Base-by-base conservation (phyloP, 345 rosid genomes). In the Eucalyptus erythrocorys region DNA sequence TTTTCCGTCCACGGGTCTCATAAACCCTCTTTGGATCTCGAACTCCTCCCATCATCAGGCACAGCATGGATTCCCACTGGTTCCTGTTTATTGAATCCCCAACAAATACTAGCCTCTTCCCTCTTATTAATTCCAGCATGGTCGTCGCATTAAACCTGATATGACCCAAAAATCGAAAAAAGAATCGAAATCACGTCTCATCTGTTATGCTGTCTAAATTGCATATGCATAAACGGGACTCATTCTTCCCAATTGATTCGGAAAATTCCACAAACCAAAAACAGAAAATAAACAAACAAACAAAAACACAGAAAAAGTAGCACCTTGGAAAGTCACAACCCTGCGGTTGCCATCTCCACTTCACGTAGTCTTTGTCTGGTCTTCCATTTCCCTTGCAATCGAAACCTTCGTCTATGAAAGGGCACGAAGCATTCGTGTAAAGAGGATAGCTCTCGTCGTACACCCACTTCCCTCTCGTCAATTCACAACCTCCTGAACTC, bases 51-150 rank as follows among this genome's bases (percentile, higher is more conserved):
- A 94, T 92, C 91, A 98, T 89, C 96, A 96, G 57, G 90, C 99
- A 98, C 87, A 98, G 91, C 98, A 98, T 93, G 43, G 99, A 98
- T 90, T 98, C 99, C 99, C 99, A 98, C 85, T 96, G 99, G 91
- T 96, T 98, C 89, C 99, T 93, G 89, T 96, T 98, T 66, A 98
- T 93, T 16, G 99, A 98, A 93, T 98, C 99, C 43, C 99, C 99
- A 86, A 98, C 98, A 89, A 98, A 98, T 88, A 97, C 96, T 88
- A 98, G 85, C 91, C 99, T 95, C 90, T 96, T 96, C 91, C 99
- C 98, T 93, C 97, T 93, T 4, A 98, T 94, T 91, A 92, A 87
- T 45, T 95, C 95, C 93, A 96, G 90, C 96, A 98, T 94, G 87
- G 88, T 94, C 64, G 95, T 93, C 10, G 97, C 99, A 90, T 96